These are phyloP conservation scores for Harrya chromipes DNA, from an alignment of 768 basidiomycete species.

Conservation along the genomic window DNA sequence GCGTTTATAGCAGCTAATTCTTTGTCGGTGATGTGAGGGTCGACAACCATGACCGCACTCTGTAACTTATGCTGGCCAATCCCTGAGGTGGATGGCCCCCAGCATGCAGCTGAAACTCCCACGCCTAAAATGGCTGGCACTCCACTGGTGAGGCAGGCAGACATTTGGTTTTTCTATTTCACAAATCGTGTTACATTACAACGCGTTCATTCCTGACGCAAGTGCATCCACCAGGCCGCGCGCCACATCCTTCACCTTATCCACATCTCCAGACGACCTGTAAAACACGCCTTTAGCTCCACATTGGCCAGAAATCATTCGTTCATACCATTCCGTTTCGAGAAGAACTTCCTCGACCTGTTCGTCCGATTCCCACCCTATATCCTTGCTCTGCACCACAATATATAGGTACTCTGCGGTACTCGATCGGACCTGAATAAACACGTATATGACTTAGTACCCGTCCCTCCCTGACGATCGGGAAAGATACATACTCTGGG, in stretches of 20 bases:
- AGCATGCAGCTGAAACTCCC: slow-evolving; percentile 17
- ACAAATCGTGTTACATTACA: slow-evolving; percentile 14
- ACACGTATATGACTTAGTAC: slow-evolving; percentile 4
- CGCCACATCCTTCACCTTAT: slow-evolving; percentile 39
- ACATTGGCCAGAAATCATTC: slow-evolving; percentile 5
- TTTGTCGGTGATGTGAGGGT: slow-evolving; percentile 64
- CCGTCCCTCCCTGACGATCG: slow-evolving; percentile 9
- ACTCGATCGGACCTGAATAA: slow-evolving; percentile 65
- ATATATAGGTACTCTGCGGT: slow-evolving; percentile 84
- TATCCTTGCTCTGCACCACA: slow-evolving; percentile 65
- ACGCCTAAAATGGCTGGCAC: slow-evolving; percentile 14
- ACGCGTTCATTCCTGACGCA: slow-evolving; percentile 25
- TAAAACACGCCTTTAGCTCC: slow-evolving; percentile 28
- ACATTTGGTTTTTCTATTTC: not conserved
- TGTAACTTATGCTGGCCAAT: slow-evolving; percentile 9
- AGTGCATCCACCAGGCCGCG: slow-evolving; percentile 41
- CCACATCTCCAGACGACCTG: slow-evolving; percentile 49
- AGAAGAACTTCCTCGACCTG: slow-evolving; percentile 62
- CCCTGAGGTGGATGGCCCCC: not conserved
- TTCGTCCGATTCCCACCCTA: slow-evolving; percentile 61
- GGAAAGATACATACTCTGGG: slow-evolving; percentile 57
- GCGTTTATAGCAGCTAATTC: slow-evolving; percentile 82
- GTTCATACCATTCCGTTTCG: slow-evolving; percentile 76
- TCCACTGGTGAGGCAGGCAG: no score
- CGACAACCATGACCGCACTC: slow-evolving; percentile 40